phyloP scores from a whole-genome alignment of 257 asterid genomes.

The Solanum lignicaule region DNA sequence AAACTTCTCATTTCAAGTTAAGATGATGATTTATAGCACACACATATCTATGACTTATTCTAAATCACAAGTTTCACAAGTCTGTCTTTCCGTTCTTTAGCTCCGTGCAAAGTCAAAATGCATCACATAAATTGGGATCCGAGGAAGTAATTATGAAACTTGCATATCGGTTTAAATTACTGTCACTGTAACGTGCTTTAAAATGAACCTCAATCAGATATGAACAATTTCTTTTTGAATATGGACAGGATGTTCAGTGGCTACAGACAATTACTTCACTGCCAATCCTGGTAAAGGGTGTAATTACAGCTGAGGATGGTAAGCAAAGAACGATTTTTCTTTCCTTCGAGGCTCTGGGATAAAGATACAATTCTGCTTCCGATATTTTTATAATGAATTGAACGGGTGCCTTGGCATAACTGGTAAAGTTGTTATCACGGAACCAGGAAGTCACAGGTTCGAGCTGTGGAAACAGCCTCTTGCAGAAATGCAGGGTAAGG shows the following conservation, averaged over 20 bases:
- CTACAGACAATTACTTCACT: slow-evolving; percentile 79
- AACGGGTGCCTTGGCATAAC: neutral
- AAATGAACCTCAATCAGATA: neutral
- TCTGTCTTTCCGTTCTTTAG: neutral
- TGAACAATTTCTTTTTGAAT: neutral
- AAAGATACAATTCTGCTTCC: neutral
- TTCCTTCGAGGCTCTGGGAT: neutral
- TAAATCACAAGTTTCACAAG: neutral
- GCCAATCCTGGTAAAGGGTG: slow-evolving; percentile 95
- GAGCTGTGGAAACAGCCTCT: neutral
- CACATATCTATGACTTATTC: neutral
- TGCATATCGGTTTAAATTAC: neutral
- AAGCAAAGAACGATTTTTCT: neutral
- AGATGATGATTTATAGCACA: neutral
- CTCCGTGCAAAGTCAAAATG: neutral
- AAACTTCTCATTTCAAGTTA: neutral
- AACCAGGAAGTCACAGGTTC: neutral
- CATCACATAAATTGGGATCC: neutral
- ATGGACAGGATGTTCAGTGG: slow-evolving; percentile 84
- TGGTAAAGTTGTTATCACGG: neutral
- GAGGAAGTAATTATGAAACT: neutral
- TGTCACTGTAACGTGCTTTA: neutral
- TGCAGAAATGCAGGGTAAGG: neutral
- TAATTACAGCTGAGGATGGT: slow-evolving; percentile 89
- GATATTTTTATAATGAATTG: neutral